These are phyloP conservation scores for Clavaria fumosa DNA, from an alignment of 768 basidiomycete species.

Conservation along the genomic window DNA sequence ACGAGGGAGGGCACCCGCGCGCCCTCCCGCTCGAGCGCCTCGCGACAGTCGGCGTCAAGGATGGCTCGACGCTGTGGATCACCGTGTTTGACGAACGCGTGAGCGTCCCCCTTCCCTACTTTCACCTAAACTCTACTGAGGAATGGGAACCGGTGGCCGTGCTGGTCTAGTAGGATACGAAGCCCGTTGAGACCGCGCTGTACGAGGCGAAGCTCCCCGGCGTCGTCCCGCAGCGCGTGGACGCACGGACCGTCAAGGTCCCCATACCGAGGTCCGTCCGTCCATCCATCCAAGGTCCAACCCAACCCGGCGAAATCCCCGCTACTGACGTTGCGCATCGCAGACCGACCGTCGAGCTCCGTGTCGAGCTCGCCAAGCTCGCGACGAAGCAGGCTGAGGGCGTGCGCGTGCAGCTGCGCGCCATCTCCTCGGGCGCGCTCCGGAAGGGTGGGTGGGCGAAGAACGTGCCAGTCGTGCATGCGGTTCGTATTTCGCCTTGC, in stretches of 20 bases:
- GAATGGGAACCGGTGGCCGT: slow-evolving; percentile 1
- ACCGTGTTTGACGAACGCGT: slow-evolving; percentile 72
- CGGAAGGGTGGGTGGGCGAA: slow-evolving; percentile 60
- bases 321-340: slow-evolving; percentile 1
- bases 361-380: slow-evolving; percentile 35
- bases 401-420: slow-evolving; percentile 57
- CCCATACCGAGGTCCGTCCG: slow-evolving; percentile 62
- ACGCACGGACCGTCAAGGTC: slow-evolving; percentile 58
- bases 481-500: slow-evolving; percentile 28
- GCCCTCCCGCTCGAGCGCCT: slow-evolving; percentile 66
- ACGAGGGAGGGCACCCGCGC: slow-evolving; percentile 18
- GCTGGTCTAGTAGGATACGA: slow-evolving; percentile 44
- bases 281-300: not conserved
- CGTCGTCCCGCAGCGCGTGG: slow-evolving; percentile 55
- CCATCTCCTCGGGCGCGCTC: slow-evolving; percentile 46
- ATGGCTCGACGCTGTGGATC: slow-evolving; percentile 57
- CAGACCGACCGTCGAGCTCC: slow-evolving; percentile 68
- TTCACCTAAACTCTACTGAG: slow-evolving; percentile 1
- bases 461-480: slow-evolving; percentile 48
- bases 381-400: slow-evolving; percentile 61
- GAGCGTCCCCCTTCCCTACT: slow-evolving; percentile 17
- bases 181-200: slow-evolving; percentile 58
- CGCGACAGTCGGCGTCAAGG: slow-evolving; percentile 67
- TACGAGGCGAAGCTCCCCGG: slow-evolving; percentile 64
- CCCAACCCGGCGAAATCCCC: not conserved